These are phyloP conservation scores for Cucumis variabilis DNA, from an alignment of 331 rosid genomes.

Conservation along the genomic window DNA sequence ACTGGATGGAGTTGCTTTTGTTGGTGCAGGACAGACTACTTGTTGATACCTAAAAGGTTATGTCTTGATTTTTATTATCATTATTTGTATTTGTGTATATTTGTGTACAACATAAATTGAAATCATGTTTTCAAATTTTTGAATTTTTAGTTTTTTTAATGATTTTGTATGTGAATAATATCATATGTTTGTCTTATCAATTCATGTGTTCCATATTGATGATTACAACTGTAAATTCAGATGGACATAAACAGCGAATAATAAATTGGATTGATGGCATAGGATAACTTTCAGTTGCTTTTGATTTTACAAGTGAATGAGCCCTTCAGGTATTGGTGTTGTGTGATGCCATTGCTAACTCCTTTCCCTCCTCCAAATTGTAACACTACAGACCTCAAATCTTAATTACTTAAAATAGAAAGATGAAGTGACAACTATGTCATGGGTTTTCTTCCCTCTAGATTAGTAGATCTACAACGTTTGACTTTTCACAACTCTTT, in stretches of 20 bases:
- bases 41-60: not conserved
- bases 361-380: not conserved
- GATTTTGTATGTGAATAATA: not conserved
- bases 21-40: not conserved
- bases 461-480: not conserved
- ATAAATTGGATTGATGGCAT: slow-evolving; percentile 80
- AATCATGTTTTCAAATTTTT: not conserved
- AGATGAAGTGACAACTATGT: not conserved
- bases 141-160: not conserved
- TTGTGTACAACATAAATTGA: no score
- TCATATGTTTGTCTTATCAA: not conserved
- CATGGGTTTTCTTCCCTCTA: not conserved
- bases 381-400: not conserved
- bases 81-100: no score
- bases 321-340: slow-evolving; percentile 72
- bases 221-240: slow-evolving; percentile 45
- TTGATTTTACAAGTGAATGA: slow-evolving; percentile 92
- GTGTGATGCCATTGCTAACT: not conserved
- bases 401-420: not conserved
- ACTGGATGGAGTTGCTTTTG: not conserved
- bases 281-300: slow-evolving; percentile 81
- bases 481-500: not conserved
- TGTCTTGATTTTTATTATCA: slow-evolving; percentile 81
- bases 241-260: slow-evolving; percentile 76
- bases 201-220: slow-evolving; percentile 1